A percentile compares a stretch with the other conserved stretches of the same genome.
Conservation (phyloP, 106 monocot species). For the Apostasia shenzhenica region DNA sequence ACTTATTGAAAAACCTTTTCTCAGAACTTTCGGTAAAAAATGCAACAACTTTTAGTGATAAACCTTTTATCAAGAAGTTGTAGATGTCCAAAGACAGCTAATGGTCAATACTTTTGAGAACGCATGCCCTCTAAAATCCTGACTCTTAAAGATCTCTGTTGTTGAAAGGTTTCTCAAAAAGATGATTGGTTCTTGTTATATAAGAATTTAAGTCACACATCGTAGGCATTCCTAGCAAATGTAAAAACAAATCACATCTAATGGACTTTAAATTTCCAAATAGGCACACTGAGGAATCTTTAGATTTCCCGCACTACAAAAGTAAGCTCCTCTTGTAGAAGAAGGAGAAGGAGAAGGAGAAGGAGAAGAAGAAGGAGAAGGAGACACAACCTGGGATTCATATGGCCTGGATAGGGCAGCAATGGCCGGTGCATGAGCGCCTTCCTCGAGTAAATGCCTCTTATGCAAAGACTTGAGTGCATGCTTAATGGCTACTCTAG, state of each 20-base stretch:
- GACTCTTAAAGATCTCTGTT: too few relatives aligned
- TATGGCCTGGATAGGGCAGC: conserved; percentile 67
- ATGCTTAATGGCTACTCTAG: conserved; percentile 47
- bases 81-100: too few relatives aligned
- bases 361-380: not conserved
- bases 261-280: not conserved
- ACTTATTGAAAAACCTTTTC: too few relatives aligned
- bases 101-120: too few relatives aligned
- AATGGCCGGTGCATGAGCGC: conserved; percentile 72
- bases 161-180: too few relatives aligned
- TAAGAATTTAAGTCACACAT: too few relatives aligned
- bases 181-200: too few relatives aligned
- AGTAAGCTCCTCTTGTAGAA: not conserved
- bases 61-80: too few relatives aligned
- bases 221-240: too few relatives aligned
- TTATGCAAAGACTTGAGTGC: conserved; percentile 63
- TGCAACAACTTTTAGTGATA: too few relatives aligned
- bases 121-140: too few relatives aligned
- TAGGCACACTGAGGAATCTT: not conserved
- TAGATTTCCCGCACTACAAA: not conserved
- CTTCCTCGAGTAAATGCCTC: conserved; percentile 84
- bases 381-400: conserved; percentile 40
- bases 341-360: not conserved
- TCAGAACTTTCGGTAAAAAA: too few relatives aligned
- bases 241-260: not conserved